Conservation (phyloP, 176 grass and related monocot species). For the Dendrocalamus sinicus region DNA sequence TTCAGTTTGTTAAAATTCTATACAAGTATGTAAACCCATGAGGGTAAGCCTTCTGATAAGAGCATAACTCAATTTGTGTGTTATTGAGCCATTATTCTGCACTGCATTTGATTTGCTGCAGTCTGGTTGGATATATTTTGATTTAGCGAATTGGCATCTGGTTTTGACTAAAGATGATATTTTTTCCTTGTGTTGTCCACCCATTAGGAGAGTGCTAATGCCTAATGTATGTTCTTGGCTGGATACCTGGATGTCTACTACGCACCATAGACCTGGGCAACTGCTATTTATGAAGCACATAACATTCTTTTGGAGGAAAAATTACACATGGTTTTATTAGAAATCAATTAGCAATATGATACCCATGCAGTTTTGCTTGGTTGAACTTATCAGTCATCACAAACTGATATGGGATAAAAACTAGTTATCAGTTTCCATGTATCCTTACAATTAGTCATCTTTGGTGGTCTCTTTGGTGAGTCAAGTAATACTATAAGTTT, state of each 20-base stretch:
- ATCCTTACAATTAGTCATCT: not conserved
- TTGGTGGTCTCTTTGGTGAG: no score
- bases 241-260: not conserved
- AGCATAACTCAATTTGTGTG: not conserved
- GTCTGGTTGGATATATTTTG: not conserved
- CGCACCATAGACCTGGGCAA: not conserved
- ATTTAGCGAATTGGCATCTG: not conserved
- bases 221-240: not conserved
- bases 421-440: not conserved
- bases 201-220: not conserved
- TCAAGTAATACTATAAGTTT: not conserved
- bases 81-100: not conserved
- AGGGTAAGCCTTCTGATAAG: not conserved
- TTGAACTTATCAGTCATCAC: not conserved
- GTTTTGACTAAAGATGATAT: not conserved
- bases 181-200: not conserved
- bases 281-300: not conserved
- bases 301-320: not conserved
- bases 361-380: not conserved
- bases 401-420: not conserved
- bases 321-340: not conserved
- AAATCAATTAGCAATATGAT: not conserved
- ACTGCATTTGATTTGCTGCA: not conserved
- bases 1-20: not conserved
- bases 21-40: not conserved